Percentiles rank a stretch among this genome's conserved stretches.
These are phyloP conservation scores for Cordyceps cateniannulata DNA, from an alignment of 2,329 filamentous ascomycete species.

Conservation along the genomic window DNA sequence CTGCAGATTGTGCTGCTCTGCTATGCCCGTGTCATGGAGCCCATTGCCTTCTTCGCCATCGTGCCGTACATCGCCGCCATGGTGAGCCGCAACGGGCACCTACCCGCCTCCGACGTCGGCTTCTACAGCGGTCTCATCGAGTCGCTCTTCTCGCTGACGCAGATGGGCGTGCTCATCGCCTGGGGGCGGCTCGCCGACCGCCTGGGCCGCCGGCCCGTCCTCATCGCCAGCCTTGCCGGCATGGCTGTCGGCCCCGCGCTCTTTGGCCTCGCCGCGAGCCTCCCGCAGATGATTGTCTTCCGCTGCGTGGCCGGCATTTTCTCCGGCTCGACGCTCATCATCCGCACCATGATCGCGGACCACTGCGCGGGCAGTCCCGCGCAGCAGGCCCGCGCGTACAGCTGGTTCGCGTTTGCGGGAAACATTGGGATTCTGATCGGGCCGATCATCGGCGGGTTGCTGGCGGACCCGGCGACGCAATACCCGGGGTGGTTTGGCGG, in stretches of 20 bases:
- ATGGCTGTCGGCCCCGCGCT: constrained; percentile 53
- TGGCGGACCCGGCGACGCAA: constrained; percentile 61
- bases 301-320: constrained; percentile 68
- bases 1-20: constrained; percentile 67
- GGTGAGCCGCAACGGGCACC: constrained; percentile 58
- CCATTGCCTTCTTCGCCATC: constrained; percentile 77
- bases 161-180: constrained; percentile 70
- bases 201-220: constrained; percentile 64
- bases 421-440: constrained; percentile 72
- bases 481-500: constrained; percentile 50
- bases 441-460: constrained; percentile 60
- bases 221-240: constrained; percentile 61
- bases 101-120: constrained; percentile 61
- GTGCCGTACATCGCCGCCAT: constrained; percentile 77
- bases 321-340: constrained; percentile 65
- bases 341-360: constrained; percentile 72
- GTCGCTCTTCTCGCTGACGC: constrained; percentile 65
- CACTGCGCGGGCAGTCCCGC: constrained; percentile 52
- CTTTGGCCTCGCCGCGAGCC: constrained; percentile 60
- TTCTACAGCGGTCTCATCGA: constrained; percentile 76
- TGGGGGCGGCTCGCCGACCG: constrained; percentile 62
- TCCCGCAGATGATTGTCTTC: constrained; percentile 71
- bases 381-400: constrained; percentile 68
- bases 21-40: constrained; percentile 65
- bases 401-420: constrained; percentile 67